Evolutionary conservation across 768 basidiomycete species (phyloP), one percentile per base, ranked within the genome.

Genomic region (Boletus rufocinnamomeus): DNA sequence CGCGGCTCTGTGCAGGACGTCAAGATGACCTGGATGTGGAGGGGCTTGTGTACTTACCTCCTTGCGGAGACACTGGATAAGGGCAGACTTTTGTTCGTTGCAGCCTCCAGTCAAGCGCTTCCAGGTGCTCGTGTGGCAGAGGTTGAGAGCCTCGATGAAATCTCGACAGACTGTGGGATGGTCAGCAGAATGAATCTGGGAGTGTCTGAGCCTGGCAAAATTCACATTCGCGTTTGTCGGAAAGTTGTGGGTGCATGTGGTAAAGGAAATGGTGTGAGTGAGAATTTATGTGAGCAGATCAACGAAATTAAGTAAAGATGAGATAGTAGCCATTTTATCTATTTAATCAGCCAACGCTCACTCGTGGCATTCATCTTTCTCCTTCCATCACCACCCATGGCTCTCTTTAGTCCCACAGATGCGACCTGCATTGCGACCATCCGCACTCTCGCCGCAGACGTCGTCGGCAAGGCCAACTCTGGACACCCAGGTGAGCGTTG

Each of bases 391-490:
- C 30, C 59, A 43, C 8, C 55, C 69, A 81, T 81, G 80, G 69
- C 80, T 56, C 66, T 51, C 1, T 81, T 81, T 69, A 61, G 59
- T 44, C 56, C 66, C 58, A 62, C 78, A 52, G 90, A 92, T 70
- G 78, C 82, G 59, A 68, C 79, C 56, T 80, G 85, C 64, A 79
- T 91, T 63, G 82, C 86, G 56, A 88, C 88, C 55, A 91, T 90
- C 74, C 86, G 89, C 58, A 82, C 85, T 43, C 84, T 92, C 60
- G 86, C 89, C 55, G 87, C 84, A 38, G 88, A 88, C 77, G 80
- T 86, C 65, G 89, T 91, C 48, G 86, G 76, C 63, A 91, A 93
- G 77, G 89, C 93, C 68, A 96, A 96, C 84, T 94, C 92, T 65
- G 94, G 94, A 57, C 94, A 95, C 75, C 94, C 92, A 61, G 93